A percentile compares a stretch with the other conserved stretches of the same genome.
phyloP scores from a whole-genome alignment of 192 early-diverging fungal species.

The Phlyctochytrium arcticum region DNA sequence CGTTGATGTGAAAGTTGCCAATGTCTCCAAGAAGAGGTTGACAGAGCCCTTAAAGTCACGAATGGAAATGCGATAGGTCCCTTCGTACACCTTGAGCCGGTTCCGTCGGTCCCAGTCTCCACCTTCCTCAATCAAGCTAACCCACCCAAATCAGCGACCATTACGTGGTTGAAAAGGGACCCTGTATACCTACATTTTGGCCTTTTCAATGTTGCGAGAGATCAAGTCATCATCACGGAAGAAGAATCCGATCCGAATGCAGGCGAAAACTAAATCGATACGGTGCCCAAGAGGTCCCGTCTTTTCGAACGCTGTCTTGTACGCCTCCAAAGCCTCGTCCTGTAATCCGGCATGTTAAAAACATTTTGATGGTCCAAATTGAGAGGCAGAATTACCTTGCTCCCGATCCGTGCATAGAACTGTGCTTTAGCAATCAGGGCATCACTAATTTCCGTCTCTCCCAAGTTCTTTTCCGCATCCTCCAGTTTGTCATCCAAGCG shows the following conservation, averaged over 20 bases:
- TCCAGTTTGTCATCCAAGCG: slow-evolving; percentile 76
- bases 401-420: slow-evolving; percentile 89
- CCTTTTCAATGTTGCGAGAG: slow-evolving; percentile 75
- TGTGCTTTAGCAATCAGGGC: slow-evolving; percentile 85
- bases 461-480: slow-evolving; percentile 90
- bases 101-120: slow-evolving; percentile 99
- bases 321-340: slow-evolving; percentile 84
- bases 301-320: slow-evolving; percentile 78
- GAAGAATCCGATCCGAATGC: slow-evolving; percentile 93
- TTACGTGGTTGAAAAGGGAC: background rate
- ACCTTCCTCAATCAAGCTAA: slow-evolving; percentile 90
- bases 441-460: slow-evolving; percentile 85
- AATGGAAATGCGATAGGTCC: slow-evolving; percentile 86
- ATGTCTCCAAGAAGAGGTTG: slow-evolving; percentile 85
- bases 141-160: background rate
- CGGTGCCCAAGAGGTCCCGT: slow-evolving; percentile 85
- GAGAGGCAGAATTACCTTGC: slow-evolving; percentile 59
- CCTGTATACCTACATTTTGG: slow-evolving; percentile 35
- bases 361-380: background rate
- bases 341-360: slow-evolving; percentile 27
- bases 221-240: slow-evolving; percentile 79
- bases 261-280: slow-evolving; percentile 90
- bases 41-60: slow-evolving; percentile 94
- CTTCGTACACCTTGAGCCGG: slow-evolving; percentile 94
- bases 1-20: slow-evolving; percentile 93